Evolutionary conservation across 495 filamentous ascomycete genomes (phyloP), one percentile per base, ranked within the genome.

Genomic region (Penicillium silybi): DNA sequence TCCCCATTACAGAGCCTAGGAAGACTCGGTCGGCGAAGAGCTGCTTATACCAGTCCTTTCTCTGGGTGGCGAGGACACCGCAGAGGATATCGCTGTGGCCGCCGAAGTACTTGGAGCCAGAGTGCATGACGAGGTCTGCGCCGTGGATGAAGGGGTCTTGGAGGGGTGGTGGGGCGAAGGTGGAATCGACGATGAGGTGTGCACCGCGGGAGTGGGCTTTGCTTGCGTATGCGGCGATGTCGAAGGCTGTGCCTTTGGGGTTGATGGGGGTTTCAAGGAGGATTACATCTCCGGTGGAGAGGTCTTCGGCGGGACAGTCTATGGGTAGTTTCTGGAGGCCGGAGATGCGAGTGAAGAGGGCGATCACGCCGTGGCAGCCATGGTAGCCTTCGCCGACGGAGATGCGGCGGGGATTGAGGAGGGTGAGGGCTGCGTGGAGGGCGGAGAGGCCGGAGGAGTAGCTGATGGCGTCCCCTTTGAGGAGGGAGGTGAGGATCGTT

Each of bases 251-350:
- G 41, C 93, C 93, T 11, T 85, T 82, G 0, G 93, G 93, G 68
- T 98, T 97, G 18, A 96, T 68, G 0, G 93, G 93, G 1, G 91
- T 96, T 67, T 97, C 93, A 34, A 98, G 72, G 66, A 95, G 90
- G 34, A 98, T 80, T 7, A 97, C 73, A 67, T 98, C 93, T 15
- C 92, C 93, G 1, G 75, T 64, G 13, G 78, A 70, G 8, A 92
- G 76, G 16, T 78, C 69, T 27, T 77, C 70, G 3, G 76, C 67
- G 0, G 74, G 49, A 40, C 82, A 85, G 59, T 87, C 76, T 10
- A 93, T 77, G 2, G 75, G 68, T 10, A 96, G 73, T 41, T 84
- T 77, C 52, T 83, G 64, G 17, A 91, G 77, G 0, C 85, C 85
- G 18, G 81, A 88, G 16, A 96, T 78, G 53, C 85, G 85, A 51